Evolutionary conservation across 2,329 filamentous ascomycete species (phyloP).

Genomic region (Ceratocystis ficicola): DNA sequence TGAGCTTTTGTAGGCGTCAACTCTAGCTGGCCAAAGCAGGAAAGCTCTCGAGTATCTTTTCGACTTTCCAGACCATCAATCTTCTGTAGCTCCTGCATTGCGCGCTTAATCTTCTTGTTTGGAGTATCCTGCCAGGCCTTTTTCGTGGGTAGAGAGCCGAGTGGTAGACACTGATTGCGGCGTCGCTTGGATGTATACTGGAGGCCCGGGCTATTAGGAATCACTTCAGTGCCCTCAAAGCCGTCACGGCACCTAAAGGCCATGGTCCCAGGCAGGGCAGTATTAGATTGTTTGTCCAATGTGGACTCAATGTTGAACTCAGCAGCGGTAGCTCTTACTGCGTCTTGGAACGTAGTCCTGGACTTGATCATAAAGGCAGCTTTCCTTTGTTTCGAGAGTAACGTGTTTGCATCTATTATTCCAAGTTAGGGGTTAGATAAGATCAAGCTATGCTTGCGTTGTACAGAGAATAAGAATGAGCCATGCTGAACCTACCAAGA

Average conservation of each 20-base stretch:
- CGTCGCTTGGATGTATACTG: conserved; percentile 19
- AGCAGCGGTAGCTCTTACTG: conserved; percentile 1
- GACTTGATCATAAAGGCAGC: conserved; percentile 1
- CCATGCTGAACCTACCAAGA: background rate
- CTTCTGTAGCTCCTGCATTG: background rate
- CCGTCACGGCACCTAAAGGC: conserved; percentile 17
- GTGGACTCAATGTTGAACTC: background rate
- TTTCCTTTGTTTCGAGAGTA: background rate
- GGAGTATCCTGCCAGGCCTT: conserved; percentile 2
- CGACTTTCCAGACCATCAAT: conserved; percentile 1
- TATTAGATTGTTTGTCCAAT: background rate
- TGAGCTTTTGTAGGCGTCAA: background rate
- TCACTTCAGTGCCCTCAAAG: conserved; percentile 19
- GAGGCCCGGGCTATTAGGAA: conserved; percentile 19
- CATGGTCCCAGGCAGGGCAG: background rate
- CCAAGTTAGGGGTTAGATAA: background rate
- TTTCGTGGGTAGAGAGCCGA: conserved; percentile 16
- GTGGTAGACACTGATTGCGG: conserved; percentile 3
- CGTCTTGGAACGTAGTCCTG: conserved; percentile 2
- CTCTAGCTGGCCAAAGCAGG: conserved; percentile 20
- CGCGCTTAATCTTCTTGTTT: conserved; percentile 4
- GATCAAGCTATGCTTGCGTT: background rate
- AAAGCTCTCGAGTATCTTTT: background rate
- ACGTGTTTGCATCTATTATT: background rate
- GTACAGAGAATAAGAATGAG: background rate